Conservation (phyloP, 2,329 filamentous ascomycete genomes). For the Phialophora chinensis region DNA sequence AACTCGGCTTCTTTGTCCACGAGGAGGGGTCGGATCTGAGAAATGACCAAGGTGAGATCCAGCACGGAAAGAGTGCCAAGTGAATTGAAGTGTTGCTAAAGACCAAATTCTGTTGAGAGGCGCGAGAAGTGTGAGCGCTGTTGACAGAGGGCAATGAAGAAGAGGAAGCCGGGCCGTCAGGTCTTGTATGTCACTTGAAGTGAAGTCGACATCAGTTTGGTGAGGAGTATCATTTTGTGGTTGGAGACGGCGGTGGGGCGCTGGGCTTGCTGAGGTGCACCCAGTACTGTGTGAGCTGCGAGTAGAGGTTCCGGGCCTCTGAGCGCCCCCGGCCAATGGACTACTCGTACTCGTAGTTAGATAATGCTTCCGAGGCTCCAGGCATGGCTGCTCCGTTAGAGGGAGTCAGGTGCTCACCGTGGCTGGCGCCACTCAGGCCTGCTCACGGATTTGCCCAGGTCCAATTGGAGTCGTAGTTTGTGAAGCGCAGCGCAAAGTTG, state of each 20-base stretch:
- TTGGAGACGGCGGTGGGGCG: slow-evolving; percentile 5
- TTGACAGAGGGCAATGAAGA: not conserved
- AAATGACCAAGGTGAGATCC: not conserved
- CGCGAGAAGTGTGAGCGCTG: not conserved
- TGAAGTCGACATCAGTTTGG: not conserved
- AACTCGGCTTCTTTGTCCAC: slow-evolving; percentile 11
- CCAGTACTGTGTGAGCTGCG: not conserved
- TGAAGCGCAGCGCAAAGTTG: not conserved
- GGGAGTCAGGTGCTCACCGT: not conserved
- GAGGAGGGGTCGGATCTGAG: not conserved
- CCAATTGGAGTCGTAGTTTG: not conserved
- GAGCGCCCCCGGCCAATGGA: not conserved
- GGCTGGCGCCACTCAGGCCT: not conserved
- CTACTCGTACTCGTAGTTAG: too few species aligned
- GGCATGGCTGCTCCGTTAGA: not conserved
- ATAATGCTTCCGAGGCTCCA: not conserved
- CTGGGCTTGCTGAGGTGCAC: not conserved
- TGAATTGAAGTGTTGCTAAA: not conserved
- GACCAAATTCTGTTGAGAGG: not conserved
- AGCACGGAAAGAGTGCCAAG: not conserved
- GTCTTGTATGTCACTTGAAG: not conserved
- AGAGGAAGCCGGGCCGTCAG: not conserved
- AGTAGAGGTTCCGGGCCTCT: not conserved
- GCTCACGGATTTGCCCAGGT: not conserved
- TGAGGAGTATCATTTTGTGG: not conserved